Conservation (phyloP, 202 grass and related monocot species). For the Digitaria exilis region DNA sequence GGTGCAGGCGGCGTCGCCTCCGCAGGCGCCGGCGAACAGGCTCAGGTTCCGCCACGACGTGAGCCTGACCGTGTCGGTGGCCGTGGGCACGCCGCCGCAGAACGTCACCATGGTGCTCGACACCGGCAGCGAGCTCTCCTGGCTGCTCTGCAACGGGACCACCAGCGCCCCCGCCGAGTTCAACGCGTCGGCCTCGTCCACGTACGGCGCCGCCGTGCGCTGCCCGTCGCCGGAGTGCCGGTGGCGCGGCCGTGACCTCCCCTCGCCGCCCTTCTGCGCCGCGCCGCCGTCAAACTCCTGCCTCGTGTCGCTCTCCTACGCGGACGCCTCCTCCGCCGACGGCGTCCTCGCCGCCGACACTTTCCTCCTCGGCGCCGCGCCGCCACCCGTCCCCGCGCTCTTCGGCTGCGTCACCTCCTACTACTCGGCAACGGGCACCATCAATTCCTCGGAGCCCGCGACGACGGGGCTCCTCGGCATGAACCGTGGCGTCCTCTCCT, state of each 20-base stretch:
- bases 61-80: constrained; percentile 63
- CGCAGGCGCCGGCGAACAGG: constrained; percentile 40
- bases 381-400: constrained; percentile 23
- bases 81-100: constrained; percentile 74
- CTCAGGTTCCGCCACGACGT: constrained; percentile 72
- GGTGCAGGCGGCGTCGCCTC: constrained; percentile 17
- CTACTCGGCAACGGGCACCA: constrained; percentile 40
- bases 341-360: constrained; percentile 61
- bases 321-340: constrained; percentile 68
- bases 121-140: constrained; percentile 90
- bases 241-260: constrained; percentile 66
- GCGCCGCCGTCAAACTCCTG: constrained; percentile 42
- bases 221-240: constrained; percentile 66
- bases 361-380: constrained; percentile 46
- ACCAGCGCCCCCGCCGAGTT: constrained; percentile 9
- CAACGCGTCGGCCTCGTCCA: constrained; percentile 45
- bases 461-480: constrained; percentile 69
- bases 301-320: constrained; percentile 77
- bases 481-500: constrained; percentile 86
- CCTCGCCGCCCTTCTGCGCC: constrained; percentile 62
- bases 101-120: constrained; percentile 84
- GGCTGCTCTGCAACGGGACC: constrained; percentile 73
- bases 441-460: background rate
- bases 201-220: constrained; percentile 45
- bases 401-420: constrained; percentile 79